Conservation (phyloP, 805 yeast species). For the Candida maltosa region DNA sequence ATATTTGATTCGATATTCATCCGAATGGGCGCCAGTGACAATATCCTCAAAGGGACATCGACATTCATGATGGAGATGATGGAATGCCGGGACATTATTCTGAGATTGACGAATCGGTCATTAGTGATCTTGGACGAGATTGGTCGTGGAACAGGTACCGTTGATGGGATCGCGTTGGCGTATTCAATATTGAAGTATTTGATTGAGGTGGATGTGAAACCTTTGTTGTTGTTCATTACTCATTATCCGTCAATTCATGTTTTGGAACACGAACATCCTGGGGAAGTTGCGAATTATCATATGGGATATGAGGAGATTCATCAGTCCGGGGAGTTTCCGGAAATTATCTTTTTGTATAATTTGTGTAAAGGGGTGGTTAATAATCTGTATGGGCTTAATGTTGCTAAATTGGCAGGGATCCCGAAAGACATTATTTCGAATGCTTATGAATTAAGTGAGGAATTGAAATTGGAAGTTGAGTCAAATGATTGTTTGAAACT, state of each 20-base stretch:
- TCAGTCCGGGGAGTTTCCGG: constrained; percentile 26
- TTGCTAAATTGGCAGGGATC: constrained; percentile 72
- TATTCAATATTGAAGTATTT: constrained; percentile 65
- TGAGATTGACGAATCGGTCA: constrained; percentile 51
- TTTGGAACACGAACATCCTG: constrained; percentile 40
- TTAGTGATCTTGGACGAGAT: constrained; percentile 70
- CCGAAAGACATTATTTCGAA: constrained; percentile 41
- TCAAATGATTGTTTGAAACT: constrained; percentile 4
- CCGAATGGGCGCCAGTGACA: constrained; percentile 84
- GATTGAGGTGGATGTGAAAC: constrained; percentile 29
- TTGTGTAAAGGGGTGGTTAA: constrained; percentile 37
- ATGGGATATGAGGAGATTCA: constrained; percentile 59
- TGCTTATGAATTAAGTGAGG: constrained; percentile 41
- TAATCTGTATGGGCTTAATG: constrained; percentile 80
- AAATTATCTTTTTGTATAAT: constrained; percentile 36
- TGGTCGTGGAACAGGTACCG: constrained; percentile 73
- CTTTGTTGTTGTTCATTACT: constrained; percentile 75
- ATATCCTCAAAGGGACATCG: constrained; percentile 69
- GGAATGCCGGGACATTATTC: constrained; percentile 60
- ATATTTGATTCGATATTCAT: constrained; percentile 75
- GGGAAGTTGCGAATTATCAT: constrained; percentile 55
- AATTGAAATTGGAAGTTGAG: constrained; percentile 26
- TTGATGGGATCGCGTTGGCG: constrained; percentile 82
- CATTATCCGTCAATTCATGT: constrained; percentile 71
- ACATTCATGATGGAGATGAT: constrained; percentile 79